Percentiles rank a stretch among this genome's conserved stretches.
phyloP scores from a whole-genome alignment of 164 flowering plant species.

The Vitis riparia region DNA sequence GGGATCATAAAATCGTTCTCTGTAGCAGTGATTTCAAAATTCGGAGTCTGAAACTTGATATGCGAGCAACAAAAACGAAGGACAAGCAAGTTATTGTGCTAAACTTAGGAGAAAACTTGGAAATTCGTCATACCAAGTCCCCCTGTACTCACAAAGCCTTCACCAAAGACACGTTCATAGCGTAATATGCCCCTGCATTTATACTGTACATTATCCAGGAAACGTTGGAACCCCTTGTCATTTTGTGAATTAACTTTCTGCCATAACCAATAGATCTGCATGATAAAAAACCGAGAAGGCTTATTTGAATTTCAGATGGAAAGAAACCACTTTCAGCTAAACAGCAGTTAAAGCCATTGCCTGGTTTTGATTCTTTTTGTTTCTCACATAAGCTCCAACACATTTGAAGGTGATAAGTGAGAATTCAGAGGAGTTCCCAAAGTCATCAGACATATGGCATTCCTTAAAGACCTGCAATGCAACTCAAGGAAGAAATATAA shows the following conservation, averaged over 20 bases:
- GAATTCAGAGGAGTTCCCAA: constrained; percentile 78
- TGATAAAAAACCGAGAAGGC: neutral
- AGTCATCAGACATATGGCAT: constrained; percentile 45
- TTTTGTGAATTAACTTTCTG: constrained; percentile 70
- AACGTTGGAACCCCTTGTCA: constrained; percentile 81
- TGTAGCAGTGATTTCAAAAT: too few species aligned
- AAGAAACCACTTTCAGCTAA: neutral
- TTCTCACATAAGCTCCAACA: constrained; percentile 83
- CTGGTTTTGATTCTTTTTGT: constrained; percentile 93
- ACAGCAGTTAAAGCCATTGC: constrained; percentile 17
- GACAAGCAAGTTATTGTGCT: neutral
- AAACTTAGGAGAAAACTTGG: too few species aligned
- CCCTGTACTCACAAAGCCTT: constrained; percentile 95
- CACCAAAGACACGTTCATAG: constrained; percentile 93
- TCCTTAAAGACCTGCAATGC: constrained; percentile 77
- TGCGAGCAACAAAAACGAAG: too few species aligned
- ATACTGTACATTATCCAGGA: constrained; percentile 92
- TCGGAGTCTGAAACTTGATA: too few species aligned
- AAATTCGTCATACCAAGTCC: constrained; percentile 57
- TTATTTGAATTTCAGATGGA: neutral
- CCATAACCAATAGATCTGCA: constrained; percentile 97
- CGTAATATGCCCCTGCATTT: constrained; percentile 78
- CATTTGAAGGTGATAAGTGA: constrained; percentile 79
- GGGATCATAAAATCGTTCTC: too few species aligned
- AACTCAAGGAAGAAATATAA: neutral